These are phyloP conservation scores for Antitrichia curtipendula DNA, from an alignment of 225 moss, liverwort and hornwort genomes.

Conservation along the genomic window DNA sequence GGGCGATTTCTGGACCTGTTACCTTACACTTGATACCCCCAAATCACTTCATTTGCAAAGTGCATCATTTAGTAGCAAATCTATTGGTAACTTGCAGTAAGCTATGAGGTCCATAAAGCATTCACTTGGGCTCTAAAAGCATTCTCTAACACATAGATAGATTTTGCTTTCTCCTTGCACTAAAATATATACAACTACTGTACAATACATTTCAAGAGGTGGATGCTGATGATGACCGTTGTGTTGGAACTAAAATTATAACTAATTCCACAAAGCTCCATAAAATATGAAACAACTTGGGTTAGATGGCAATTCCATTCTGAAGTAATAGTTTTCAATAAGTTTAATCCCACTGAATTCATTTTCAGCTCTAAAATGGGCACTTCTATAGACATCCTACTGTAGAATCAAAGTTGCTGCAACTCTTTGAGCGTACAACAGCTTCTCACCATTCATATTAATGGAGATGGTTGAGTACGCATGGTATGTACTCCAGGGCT, in stretches of 20 bases:
- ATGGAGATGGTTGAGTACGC: background rate
- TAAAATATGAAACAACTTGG: background rate
- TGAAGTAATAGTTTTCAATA: too few species aligned
- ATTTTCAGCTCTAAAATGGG: background rate
- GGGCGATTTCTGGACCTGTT: too few species aligned
- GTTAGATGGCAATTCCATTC: background rate
- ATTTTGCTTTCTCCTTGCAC: background rate
- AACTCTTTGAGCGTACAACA: background rate
- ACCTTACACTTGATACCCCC: background rate
- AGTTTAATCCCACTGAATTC: rapidly evolving
- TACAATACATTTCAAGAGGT: background rate
- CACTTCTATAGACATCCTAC: rapidly evolving
- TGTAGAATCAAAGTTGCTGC: background rate
- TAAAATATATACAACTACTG: rapidly evolving
- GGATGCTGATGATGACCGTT: rapidly evolving
- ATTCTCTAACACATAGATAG: rapidly evolving
- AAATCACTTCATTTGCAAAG: background rate
- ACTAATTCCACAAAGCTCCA: background rate
- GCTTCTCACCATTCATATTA: background rate
- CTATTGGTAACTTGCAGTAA: too few species aligned
- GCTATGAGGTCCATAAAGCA: background rate
- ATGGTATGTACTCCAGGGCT: background rate
- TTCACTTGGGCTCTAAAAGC: rapidly evolving
- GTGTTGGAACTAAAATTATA: background rate
- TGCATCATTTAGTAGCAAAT: background rate